Evolutionary conservation across 2,329 filamentous ascomycete species (phyloP).

Genomic region (Aspergillus tanneri): DNA sequence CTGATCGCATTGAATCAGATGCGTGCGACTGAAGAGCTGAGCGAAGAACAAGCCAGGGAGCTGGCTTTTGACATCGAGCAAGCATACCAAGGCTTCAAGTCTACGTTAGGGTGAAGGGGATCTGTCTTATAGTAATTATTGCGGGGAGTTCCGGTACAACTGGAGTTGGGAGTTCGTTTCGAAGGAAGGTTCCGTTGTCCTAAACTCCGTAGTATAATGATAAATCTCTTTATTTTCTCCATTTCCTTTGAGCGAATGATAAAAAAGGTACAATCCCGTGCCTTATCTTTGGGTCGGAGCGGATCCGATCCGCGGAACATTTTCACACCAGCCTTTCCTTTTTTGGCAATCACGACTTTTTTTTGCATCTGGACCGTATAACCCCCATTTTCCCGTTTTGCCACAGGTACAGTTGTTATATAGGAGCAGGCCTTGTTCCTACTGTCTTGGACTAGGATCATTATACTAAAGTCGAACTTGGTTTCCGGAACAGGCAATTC

Average conservation of each 20-base stretch:
- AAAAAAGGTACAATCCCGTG: background rate
- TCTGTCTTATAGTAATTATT: background rate
- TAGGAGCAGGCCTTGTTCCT: slow-evolving; percentile 3
- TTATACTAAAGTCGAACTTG: too few species aligned
- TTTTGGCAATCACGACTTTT: slow-evolving; percentile 33
- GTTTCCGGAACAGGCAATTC: too few species aligned
- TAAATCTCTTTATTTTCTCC: background rate
- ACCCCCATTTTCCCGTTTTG: slow-evolving; percentile 15
- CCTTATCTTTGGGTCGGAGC: slow-evolving; percentile 15
- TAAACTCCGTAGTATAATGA: slow-evolving; percentile 1
- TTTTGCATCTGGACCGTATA: slow-evolving; percentile 23
- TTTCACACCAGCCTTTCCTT: slow-evolving; percentile 29
- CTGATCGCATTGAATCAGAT: slow-evolving; percentile 96
- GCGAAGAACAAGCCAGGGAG: slow-evolving; percentile 82
- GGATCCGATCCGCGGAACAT: slow-evolving; percentile 28
- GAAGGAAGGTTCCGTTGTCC: slow-evolving; percentile 1
- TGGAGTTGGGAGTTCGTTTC: slow-evolving; percentile 20
- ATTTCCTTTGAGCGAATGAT: background rate
- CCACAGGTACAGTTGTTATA: slow-evolving; percentile 17
- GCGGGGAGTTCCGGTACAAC: background rate
- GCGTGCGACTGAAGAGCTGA: slow-evolving; percentile 89
- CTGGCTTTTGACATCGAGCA: slow-evolving; percentile 90
- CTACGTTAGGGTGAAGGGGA: slow-evolving; percentile 59
- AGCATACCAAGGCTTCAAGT: slow-evolving; percentile 92
- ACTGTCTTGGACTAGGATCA: background rate